Base-by-base conservation (phyloP, 2,329 filamentous ascomycete genomes). In the Microascus cirrosus region DNA sequence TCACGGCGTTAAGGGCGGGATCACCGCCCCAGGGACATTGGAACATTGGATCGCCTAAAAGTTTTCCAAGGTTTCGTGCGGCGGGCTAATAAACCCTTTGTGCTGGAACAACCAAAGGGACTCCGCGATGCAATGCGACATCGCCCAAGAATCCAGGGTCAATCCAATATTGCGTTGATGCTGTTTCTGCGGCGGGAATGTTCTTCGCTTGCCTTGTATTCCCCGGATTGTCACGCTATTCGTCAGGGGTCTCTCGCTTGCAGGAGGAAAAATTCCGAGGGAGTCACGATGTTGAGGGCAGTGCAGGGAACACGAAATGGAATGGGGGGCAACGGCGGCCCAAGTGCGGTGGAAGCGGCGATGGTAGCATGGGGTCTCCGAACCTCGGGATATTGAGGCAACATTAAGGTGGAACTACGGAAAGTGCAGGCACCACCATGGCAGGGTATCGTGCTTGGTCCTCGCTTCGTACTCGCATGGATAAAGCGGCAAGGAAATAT, bases 21-120 rank as follows among this genome's bases (percentile, higher is more conserved):
- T 56, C 55, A 42, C 25, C 55, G 25, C 25, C 55, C 34, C 54
- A 50, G 45, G 32, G 25, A 36, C 28, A 32, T 4, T 4, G 28
- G 28, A 32, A 32, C 28, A 32, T 32, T 50, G 50, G 55, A 56
- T 56, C 55, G 39, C 42, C 55, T 10, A 56, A 56, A 20, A 45
- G 28, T 32, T 32, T 32, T 32, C 28, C 28, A 32, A 32, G 28
- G 28, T 32, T 32, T 32, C 8, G n/a, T n/a, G n/a, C 28, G 28
- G 28, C 28, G 28, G 28, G 28, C n/a, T 5, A 45, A n/a, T n/a
- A n/a, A 45, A 45, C 36, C 6, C 39, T 45, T 11, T 50, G 6
- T 48, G 42, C 11, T 18, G 3, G 22, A 24, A 50, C 6, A 11
- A 50, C n/a, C 20, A 22, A 22, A 11, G n/a, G 22, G 6, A 32